These are phyloP conservation scores for Neofusicoccum kwambonambiense DNA, from an alignment of 2,329 filamentous ascomycete species.

Conservation along the genomic window DNA sequence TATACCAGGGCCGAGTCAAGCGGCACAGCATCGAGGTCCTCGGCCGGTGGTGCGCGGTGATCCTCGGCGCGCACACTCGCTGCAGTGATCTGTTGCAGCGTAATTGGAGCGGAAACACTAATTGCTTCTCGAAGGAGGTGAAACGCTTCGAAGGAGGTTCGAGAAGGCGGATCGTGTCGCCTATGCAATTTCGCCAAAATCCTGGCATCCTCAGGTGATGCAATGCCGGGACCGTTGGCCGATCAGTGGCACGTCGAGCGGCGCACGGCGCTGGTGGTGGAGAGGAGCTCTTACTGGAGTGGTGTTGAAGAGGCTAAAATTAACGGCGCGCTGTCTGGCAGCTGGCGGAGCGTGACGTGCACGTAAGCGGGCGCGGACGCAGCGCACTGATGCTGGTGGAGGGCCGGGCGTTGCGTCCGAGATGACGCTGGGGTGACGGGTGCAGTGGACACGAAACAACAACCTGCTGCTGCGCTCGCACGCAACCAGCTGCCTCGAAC, in stretches of 20 bases:
- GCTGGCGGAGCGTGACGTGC: background rate
- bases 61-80: background rate
- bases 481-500: background rate
- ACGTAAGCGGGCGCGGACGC: background rate
- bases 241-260: constrained; percentile 2
- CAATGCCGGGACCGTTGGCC: constrained; percentile 10
- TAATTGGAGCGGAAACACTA: constrained; percentile 4
- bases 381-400: background rate
- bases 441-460: no score
- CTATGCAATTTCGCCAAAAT: constrained; percentile 14
- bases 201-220: constrained; percentile 13
- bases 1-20: background rate
- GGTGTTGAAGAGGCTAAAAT: background rate
- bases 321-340: background rate
- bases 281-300: background rate
- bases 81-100: background rate
- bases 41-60: background rate
- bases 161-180: constrained; percentile 10
- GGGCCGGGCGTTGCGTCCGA: background rate
- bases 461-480: background rate
- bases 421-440: no score
- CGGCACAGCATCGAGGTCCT: background rate
- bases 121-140: constrained; percentile 15
- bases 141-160: constrained; percentile 16
- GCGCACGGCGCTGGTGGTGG: background rate